A percentile compares a stretch with the other conserved stretches of the same genome.
Evolutionary conservation across 2,329 filamentous ascomycete genomes (phyloP).

Genomic region (Colletotrichum trifolii): DNA sequence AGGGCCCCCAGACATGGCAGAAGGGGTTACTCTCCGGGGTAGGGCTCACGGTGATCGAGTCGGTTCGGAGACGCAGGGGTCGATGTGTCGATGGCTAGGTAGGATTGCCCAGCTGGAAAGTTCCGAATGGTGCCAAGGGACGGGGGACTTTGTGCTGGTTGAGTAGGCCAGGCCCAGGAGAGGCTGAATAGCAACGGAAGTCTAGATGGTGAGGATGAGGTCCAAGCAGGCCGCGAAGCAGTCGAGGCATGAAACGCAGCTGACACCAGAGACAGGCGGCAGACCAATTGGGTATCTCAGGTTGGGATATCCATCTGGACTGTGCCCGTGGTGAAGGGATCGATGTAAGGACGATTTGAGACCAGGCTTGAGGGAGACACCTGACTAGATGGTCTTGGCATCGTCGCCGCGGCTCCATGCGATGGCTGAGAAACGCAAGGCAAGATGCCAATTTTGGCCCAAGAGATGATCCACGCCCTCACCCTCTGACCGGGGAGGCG

Average conservation of each 20-base stretch:
- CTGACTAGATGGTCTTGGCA: slow-evolving; percentile 35
- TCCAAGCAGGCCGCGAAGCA: slow-evolving; percentile 32
- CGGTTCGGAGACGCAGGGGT: slow-evolving; percentile 29
- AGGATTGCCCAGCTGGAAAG: slow-evolving; percentile 33
- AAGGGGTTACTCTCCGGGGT: slow-evolving; percentile 26
- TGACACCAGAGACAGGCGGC: slow-evolving; percentile 33
- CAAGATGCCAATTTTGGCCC: slow-evolving; percentile 35
- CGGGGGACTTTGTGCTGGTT: slow-evolving; percentile 1
- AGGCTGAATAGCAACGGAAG: slow-evolving; percentile 8
- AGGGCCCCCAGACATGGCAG: slow-evolving; percentile 28
- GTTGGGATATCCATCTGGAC: slow-evolving; percentile 29
- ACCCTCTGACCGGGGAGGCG: slow-evolving; percentile 13
- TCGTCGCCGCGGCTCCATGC: slow-evolving; percentile 34
- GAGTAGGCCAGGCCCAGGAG: background rate
- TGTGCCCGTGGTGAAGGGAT: slow-evolving; percentile 18
- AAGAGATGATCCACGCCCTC: slow-evolving; percentile 27
- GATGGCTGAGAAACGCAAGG: slow-evolving; percentile 29
- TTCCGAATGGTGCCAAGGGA: slow-evolving; percentile 29
- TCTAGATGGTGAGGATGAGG: slow-evolving; percentile 9
- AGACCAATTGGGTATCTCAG: slow-evolving; percentile 27
- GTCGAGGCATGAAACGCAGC: slow-evolving; percentile 36
- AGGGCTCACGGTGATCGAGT: slow-evolving; percentile 25
- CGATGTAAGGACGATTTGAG: slow-evolving; percentile 31
- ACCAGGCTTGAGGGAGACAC: slow-evolving; percentile 31
- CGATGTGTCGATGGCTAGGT: slow-evolving; percentile 14